Conservation (phyloP, 2,329 filamentous ascomycete species). For the Colletotrichum sp. region DNA sequence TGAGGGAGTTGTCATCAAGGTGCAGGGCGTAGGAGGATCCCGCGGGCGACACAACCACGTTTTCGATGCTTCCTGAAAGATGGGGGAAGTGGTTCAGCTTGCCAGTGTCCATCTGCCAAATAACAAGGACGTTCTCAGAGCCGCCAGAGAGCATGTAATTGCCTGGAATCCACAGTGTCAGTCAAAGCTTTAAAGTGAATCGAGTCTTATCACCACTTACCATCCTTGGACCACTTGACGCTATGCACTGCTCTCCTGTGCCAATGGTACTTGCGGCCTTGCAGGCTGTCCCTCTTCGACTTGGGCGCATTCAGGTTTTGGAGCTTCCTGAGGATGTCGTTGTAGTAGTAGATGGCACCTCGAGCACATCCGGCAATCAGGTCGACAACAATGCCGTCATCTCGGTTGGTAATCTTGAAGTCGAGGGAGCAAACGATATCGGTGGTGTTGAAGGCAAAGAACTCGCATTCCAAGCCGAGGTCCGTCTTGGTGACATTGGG, state of each 20-base stretch:
- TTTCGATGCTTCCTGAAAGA: slow-evolving; percentile 83
- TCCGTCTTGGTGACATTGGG: slow-evolving; percentile 30
- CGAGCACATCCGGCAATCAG: slow-evolving; percentile 78
- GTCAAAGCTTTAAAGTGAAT: not conserved
- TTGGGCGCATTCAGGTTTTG: slow-evolving; percentile 43
- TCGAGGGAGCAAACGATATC: slow-evolving; percentile 74
- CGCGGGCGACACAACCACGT: slow-evolving; percentile 78
- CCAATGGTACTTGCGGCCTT: slow-evolving; percentile 82
- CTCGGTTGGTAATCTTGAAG: slow-evolving; percentile 48
- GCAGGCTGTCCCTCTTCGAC: slow-evolving; percentile 52
- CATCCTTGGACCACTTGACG: slow-evolving; percentile 91
- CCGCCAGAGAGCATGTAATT: slow-evolving; percentile 96
- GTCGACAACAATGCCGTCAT: slow-evolving; percentile 57
- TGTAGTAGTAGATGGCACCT: slow-evolving; percentile 83
- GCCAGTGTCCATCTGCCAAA: slow-evolving; percentile 93
- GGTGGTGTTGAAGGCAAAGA: slow-evolving; percentile 62
- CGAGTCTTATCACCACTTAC: slow-evolving; percentile 50
- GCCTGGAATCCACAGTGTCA: slow-evolving; percentile 56
- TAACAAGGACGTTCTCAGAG: slow-evolving; percentile 83
- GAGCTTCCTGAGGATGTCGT: slow-evolving; percentile 70
- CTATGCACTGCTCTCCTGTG: slow-evolving; percentile 83
- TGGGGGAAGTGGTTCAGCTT: slow-evolving; percentile 88
- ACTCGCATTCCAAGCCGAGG: slow-evolving; percentile 57
- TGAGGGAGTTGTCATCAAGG: slow-evolving; percentile 89
- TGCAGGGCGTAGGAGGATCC: slow-evolving; percentile 85